Evolutionary conservation across 768 basidiomycete genomes (phyloP).

Genomic region (Mycena rosella): DNA sequence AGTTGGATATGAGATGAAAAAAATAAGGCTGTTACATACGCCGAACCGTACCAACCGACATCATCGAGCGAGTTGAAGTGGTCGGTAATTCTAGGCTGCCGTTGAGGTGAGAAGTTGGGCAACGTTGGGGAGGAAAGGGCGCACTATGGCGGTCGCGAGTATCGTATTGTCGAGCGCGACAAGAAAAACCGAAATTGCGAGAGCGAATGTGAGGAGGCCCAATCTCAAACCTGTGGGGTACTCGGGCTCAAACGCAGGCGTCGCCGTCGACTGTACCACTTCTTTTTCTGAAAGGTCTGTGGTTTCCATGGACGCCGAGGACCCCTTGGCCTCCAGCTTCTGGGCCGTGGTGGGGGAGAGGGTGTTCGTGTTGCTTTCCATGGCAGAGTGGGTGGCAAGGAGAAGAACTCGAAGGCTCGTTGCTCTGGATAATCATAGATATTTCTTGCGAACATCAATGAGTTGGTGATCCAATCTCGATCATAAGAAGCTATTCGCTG

Average conservation of each 20-base stretch:
- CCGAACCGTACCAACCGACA: constrained; percentile 35
- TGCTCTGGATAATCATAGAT: no score
- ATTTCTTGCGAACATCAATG: no score
- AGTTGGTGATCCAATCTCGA: no score
- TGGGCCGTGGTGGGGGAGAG: not conserved
- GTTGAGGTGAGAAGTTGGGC: no score
- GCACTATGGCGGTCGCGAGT: constrained; percentile 5
- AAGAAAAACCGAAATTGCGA: constrained; percentile 25
- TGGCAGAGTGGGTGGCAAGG: not conserved
- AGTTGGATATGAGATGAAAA: not conserved
- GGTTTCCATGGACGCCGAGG: not conserved
- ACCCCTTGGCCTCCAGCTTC: constrained; percentile 5
- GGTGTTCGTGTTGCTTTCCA: constrained; percentile 6
- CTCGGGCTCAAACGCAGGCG: constrained; percentile 22
- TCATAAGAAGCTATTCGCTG: no score
- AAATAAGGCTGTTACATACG: constrained; percentile 40
- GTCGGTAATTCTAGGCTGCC: constrained; percentile 42
- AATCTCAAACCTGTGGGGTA: constrained; percentile 25
- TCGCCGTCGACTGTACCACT: not conserved
- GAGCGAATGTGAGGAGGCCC: constrained; percentile 18
- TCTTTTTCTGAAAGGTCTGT: constrained; percentile 3
- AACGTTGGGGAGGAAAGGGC: not conserved
- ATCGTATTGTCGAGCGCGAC: constrained; percentile 25
- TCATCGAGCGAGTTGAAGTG: constrained; percentile 45
- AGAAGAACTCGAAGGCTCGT: no score